A percentile compares a stretch with the other conserved stretches of the same genome.
Evolutionary conservation across 2,329 filamentous ascomycete genomes (phyloP).

Genomic region (Penicillium sp.): DNA sequence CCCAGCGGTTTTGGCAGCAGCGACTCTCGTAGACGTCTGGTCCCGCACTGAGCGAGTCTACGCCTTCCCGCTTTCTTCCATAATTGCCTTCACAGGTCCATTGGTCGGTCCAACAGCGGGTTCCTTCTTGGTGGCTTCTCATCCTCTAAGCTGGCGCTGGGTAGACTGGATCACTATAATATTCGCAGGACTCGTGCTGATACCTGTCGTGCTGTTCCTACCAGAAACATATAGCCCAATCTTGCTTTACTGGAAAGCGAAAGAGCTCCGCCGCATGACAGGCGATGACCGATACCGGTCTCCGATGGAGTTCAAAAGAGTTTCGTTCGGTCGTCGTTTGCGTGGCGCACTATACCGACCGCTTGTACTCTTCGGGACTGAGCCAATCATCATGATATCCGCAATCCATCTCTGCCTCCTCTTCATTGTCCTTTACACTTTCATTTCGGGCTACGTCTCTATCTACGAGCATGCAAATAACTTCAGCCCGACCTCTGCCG

Average conservation of each 20-base stretch:
- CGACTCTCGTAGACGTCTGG: conserved; percentile 48
- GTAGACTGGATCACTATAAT: conserved; percentile 48
- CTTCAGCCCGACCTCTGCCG: conserved; percentile 47
- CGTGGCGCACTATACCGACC: conserved; percentile 49
- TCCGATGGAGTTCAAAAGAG: conserved; percentile 46
- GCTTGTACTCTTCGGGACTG: conserved; percentile 49
- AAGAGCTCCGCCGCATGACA: conserved; percentile 42
- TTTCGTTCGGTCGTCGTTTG: conserved; percentile 41
- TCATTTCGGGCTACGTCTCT: conserved; percentile 49
- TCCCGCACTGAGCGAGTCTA: conserved; percentile 48
- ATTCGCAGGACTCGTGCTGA: conserved; percentile 35
- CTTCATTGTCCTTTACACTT: conserved; percentile 35
- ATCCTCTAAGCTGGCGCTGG: conserved; percentile 48
- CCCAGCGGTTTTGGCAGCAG: conserved; percentile 46
- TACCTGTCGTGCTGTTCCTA: conserved; percentile 44
- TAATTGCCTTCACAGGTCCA: conserved; percentile 42
- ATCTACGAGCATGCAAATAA: conserved; percentile 52
- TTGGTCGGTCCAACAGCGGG: conserved; percentile 46
- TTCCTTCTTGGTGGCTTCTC: conserved; percentile 44
- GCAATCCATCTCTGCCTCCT: conserved; percentile 29
- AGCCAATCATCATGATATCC: conserved; percentile 36
- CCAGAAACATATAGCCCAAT: conserved; percentile 53
- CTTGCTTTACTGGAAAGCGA: conserved; percentile 48
- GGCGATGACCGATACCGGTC: conserved; percentile 50
- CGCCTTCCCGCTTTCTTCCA: conserved; percentile 52